These are phyloP conservation scores for Margaritispora aquatica DNA, from an alignment of 495 filamentous ascomycete species.

Conservation along the genomic window DNA sequence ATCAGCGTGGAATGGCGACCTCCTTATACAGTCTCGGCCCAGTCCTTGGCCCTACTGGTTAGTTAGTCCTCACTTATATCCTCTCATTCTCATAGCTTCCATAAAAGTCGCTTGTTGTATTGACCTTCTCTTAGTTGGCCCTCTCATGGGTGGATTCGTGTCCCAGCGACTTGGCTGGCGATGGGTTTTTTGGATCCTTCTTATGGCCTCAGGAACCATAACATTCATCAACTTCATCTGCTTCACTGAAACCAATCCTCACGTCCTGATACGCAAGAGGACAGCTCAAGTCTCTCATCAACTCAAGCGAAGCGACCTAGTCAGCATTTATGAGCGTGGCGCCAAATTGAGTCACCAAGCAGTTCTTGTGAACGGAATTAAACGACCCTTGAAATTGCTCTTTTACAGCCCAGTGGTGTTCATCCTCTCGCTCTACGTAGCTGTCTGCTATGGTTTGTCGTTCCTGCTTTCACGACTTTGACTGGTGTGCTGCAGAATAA, in stretches of 20 bases:
- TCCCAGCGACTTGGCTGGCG: constrained; percentile 49
- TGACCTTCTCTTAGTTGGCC: constrained; percentile 29
- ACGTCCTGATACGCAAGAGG: constrained; percentile 62
- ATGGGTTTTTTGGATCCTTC: constrained; percentile 45
- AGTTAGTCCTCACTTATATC: too few species aligned
- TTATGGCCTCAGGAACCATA: constrained; percentile 63
- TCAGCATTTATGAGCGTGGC: constrained; percentile 30
- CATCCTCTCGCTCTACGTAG: constrained; percentile 64
- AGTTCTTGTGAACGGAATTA: constrained; percentile 39
- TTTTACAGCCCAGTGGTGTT: constrained; percentile 77
- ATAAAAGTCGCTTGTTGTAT: not conserved
- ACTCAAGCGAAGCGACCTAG: constrained; percentile 43
- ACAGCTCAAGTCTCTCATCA: constrained; percentile 62
- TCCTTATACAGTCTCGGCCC: constrained; percentile 60
- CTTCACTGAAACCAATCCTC: constrained; percentile 79
- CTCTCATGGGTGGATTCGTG: constrained; percentile 34
- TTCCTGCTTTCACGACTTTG: constrained; percentile 91
- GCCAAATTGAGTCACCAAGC: constrained; percentile 28
- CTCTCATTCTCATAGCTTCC: too few species aligned
- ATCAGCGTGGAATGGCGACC: constrained; percentile 57
- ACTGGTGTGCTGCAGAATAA: constrained; percentile 67
- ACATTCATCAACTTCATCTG: constrained; percentile 55
- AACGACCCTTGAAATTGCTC: constrained; percentile 45
- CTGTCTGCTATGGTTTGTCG: constrained; percentile 66
- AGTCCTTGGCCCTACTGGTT: constrained; percentile 59